A percentile compares a stretch with the other conserved stretches of the same genome.
These are phyloP conservation scores for Lentinus polychrous DNA, from an alignment of 1,284 basidiomycete species.

Conservation along the genomic window DNA sequence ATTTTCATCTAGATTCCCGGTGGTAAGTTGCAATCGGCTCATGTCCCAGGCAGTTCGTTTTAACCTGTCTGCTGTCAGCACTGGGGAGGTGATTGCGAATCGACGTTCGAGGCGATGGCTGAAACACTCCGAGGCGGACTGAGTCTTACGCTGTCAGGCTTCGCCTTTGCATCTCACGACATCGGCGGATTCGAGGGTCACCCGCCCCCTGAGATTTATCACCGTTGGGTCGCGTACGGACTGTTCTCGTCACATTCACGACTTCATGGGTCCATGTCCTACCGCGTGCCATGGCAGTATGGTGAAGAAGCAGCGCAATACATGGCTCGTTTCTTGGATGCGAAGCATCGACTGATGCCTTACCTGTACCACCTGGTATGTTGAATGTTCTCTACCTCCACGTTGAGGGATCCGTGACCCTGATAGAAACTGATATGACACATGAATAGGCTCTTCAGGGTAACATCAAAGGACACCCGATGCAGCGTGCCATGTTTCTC, in stretches of 20 bases:
- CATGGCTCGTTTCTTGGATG: slow-evolving; percentile 58
- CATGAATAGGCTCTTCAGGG: slow-evolving; percentile 49
- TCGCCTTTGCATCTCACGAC: slow-evolving; percentile 68
- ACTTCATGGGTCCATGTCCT: slow-evolving; percentile 65
- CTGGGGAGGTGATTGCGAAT: slow-evolving; percentile 77
- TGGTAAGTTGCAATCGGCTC: slow-evolving; percentile 16
- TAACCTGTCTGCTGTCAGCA: slow-evolving; percentile 31
- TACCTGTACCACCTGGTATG: slow-evolving; percentile 62
- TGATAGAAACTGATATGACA: background rate
- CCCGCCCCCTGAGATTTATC: slow-evolving; percentile 63
- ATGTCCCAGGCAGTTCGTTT: slow-evolving; percentile 9
- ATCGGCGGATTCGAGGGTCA: slow-evolving; percentile 75
- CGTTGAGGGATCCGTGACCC: background rate
- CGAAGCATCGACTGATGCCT: slow-evolving; percentile 71
- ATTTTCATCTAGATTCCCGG: slow-evolving; percentile 28
- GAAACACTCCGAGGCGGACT: slow-evolving; percentile 65
- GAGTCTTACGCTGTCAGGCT: slow-evolving; percentile 61
- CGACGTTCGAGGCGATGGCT: slow-evolving; percentile 73
- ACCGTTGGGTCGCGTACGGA: slow-evolving; percentile 73
- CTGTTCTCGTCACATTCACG: slow-evolving; percentile 67
- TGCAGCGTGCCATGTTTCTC: slow-evolving; percentile 69
- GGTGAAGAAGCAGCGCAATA: slow-evolving; percentile 62
- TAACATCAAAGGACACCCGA: slow-evolving; percentile 49
- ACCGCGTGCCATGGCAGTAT: slow-evolving; percentile 73
- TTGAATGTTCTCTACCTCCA: slow-evolving; percentile 6